Evolutionary conservation across 495 filamentous ascomycete species (phyloP).

Genomic region (Penicillium parvum): DNA sequence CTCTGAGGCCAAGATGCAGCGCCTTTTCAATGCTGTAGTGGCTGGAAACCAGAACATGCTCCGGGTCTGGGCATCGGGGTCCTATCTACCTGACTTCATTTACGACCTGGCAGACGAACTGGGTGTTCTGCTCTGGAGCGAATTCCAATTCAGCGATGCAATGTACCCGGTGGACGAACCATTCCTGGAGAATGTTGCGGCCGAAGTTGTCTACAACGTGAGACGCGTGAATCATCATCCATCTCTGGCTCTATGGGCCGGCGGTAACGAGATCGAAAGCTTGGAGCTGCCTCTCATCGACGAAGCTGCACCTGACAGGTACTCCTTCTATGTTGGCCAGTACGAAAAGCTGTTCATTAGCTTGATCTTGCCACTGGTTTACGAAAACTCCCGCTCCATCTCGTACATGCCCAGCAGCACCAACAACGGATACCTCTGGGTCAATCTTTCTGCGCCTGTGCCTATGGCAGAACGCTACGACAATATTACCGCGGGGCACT

Average conservation of each 20-base stretch:
- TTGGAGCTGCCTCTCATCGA: conserved; percentile 49
- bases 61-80: conserved; percentile 61
- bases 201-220: conserved; percentile 59
- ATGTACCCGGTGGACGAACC: conserved; percentile 54
- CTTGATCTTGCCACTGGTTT: conserved; percentile 57
- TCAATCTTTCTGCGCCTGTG: conserved; percentile 53
- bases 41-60: conserved; percentile 68
- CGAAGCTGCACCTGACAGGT: conserved; percentile 39
- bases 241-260: conserved; percentile 63
- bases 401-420: conserved; percentile 65
- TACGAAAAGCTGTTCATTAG: conserved; percentile 62
- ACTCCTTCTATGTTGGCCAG: conserved; percentile 45
- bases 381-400: conserved; percentile 60
- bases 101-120: conserved; percentile 64
- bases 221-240: conserved; percentile 64
- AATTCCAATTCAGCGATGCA: conserved; percentile 63
- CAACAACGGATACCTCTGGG: conserved; percentile 56
- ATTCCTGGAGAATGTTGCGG: conserved; percentile 55
- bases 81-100: conserved; percentile 63
- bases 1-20: conserved; percentile 48
- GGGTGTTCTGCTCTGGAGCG: conserved; percentile 64
- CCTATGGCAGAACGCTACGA: conserved; percentile 60
- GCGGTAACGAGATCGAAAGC: conserved; percentile 62
- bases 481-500: conserved; percentile 50
- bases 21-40: conserved; percentile 53